A percentile compares a stretch with the other conserved stretches of the same genome.
Conservation (phyloP, 345 rosid genomes). For the Acer saccharum region DNA sequence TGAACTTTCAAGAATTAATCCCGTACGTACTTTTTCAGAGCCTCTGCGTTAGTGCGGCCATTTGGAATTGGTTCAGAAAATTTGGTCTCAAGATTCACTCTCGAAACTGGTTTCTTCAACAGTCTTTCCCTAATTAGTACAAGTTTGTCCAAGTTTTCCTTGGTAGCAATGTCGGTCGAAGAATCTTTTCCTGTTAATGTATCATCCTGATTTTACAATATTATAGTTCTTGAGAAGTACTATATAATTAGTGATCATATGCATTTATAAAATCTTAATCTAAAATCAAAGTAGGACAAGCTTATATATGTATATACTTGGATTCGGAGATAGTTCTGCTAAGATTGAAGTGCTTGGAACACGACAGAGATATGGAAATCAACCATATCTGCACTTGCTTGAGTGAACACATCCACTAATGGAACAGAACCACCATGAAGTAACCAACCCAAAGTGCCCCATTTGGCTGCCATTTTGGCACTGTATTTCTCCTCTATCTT, state of each 20-base stretch:
- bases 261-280: too few species aligned
- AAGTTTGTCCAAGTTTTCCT: conserved; percentile 29
- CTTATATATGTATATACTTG: conserved; percentile 29
- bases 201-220: conserved; percentile 27
- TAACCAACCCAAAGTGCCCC: conserved; percentile 52
- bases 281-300: too few species aligned
- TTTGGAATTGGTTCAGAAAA: conserved; percentile 9
- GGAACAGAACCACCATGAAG: conserved; percentile 28
- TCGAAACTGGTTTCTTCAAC: conserved; percentile 42
- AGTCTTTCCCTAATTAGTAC: conserved; percentile 29
- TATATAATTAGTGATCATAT: too few species aligned
- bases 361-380: too few species aligned
- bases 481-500: conserved; percentile 33
- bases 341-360: conserved; percentile 22
- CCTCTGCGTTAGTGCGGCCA: conserved; percentile 7
- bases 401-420: conserved; percentile 45
- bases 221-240: too few species aligned
- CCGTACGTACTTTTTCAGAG: conserved; percentile 11
- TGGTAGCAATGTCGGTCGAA: conserved; percentile 30
- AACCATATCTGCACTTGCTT: conserved; percentile 49
- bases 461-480: conserved; percentile 36
- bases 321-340: conserved; percentile 48
- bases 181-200: conserved; percentile 21
- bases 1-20: too few species aligned
- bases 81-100: conserved; percentile 36